Evolutionary conservation across 179 eudicot species (phyloP).

Genomic region (Silene noctiflora): DNA sequence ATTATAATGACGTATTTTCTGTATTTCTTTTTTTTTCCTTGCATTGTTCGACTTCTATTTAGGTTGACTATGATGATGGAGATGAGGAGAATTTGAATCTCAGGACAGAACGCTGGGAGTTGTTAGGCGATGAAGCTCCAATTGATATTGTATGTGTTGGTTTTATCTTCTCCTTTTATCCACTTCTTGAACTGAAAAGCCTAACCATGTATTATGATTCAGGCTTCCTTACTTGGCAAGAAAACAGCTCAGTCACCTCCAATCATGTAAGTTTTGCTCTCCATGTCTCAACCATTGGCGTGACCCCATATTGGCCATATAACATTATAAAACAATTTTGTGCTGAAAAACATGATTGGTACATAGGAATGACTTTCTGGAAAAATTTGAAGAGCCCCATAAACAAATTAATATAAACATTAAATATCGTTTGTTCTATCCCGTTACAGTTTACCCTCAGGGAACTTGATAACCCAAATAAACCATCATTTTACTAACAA

Average conservation of each 20-base stretch:
- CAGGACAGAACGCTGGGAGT: slow-evolving; percentile 41
- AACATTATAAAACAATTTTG: no score
- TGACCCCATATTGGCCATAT: no score
- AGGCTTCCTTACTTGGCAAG: slow-evolving; percentile 16
- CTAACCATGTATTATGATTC: slow-evolving; percentile 15
- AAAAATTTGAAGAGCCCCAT: no score
- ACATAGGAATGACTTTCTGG: no score
- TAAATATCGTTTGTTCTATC: background rate
- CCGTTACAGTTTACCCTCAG: background rate
- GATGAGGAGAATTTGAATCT: slow-evolving; percentile 42
- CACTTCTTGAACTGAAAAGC: background rate
- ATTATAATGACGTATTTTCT: background rate
- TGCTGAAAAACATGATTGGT: no score
- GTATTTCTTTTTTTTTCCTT: background rate
- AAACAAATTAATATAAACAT: background rate
- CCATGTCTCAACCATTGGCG: background rate
- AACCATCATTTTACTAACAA: no score
- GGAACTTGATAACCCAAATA: no score
- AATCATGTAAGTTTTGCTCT: slow-evolving; percentile 17
- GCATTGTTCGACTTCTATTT: slow-evolving; percentile 11
- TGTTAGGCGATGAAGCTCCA: slow-evolving; percentile 28
- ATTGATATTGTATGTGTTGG: slow-evolving; percentile 26
- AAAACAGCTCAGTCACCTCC: slow-evolving; percentile 12
- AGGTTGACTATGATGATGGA: slow-evolving; percentile 49
- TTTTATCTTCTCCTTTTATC: background rate